phyloP scores from a whole-genome alignment of 2,329 filamentous ascomycete species.

The Exophiala xenobiotica region DNA sequence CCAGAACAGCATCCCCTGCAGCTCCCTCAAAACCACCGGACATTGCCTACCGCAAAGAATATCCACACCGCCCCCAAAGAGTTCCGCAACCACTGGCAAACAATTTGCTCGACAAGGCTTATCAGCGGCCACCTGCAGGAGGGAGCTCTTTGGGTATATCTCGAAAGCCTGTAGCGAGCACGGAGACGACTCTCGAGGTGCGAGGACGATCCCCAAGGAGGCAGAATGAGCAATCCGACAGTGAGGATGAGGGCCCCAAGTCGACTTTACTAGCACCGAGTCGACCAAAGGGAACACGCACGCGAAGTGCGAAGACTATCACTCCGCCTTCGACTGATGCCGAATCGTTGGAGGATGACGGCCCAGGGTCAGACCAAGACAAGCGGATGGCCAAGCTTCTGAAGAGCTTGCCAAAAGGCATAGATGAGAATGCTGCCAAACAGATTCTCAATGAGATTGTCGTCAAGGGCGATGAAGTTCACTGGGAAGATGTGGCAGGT shows the following conservation, averaged over 20 bases:
- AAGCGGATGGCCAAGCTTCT: constrained; percentile 64
- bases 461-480: constrained; percentile 88
- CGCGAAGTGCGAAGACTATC: constrained; percentile 42
- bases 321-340: constrained; percentile 51
- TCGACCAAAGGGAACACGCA: constrained; percentile 29
- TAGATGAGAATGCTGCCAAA: constrained; percentile 78
- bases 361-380: constrained; percentile 51
- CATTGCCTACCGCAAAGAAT: constrained; percentile 52
- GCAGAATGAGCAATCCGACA: constrained; percentile 34
- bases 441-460: constrained; percentile 97
- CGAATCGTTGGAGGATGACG: constrained; percentile 48
- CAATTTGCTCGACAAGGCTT: constrained; percentile 25
- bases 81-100: constrained; percentile 24
- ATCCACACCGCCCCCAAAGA: constrained; percentile 41
- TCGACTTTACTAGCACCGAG: constrained; percentile 12
- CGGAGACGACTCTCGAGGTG: constrained; percentile 9
- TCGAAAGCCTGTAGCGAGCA: constrained; percentile 38
- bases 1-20: constrained; percentile 22
- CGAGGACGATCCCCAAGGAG: constrained; percentile 19
- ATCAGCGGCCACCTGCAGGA: constrained; percentile 14
- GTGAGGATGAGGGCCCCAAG: constrained; percentile 35
- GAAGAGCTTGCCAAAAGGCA: constrained; percentile 74
- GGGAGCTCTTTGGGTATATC: constrained; percentile 21
- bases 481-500: constrained; percentile 91
- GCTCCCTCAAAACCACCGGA: constrained; percentile 26